phyloP scores from a whole-genome alignment of 1,139 yeast species.

The Dujonia santamariae region DNA sequence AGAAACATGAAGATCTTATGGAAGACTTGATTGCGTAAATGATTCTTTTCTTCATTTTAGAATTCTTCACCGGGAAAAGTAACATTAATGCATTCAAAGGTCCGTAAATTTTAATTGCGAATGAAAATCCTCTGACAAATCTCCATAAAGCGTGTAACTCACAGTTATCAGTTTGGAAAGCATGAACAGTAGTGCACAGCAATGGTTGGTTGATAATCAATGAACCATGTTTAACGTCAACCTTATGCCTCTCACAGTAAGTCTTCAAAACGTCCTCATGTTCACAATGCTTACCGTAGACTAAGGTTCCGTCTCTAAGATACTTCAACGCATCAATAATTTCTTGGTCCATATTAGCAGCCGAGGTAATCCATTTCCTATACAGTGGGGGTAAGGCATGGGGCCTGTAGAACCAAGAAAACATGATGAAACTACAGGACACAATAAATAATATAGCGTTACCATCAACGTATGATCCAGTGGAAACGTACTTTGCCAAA shows the following conservation, averaged over 20 bases:
- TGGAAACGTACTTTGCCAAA: slow-evolving; percentile 12
- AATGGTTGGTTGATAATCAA: slow-evolving; percentile 22
- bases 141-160: slow-evolving; percentile 40
- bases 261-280: slow-evolving; percentile 18
- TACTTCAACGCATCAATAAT: slow-evolving; percentile 21
- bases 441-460: slow-evolving; percentile 29
- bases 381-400: slow-evolving; percentile 34
- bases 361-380: slow-evolving; percentile 38
- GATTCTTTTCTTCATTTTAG: slow-evolving; percentile 17
- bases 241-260: slow-evolving; percentile 26
- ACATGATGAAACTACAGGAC: slow-evolving; percentile 32
- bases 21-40: slow-evolving; percentile 23
- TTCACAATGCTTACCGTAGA: slow-evolving; percentile 25
- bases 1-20: slow-evolving; percentile 29
- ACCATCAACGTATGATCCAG: slow-evolving; percentile 15
- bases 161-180: slow-evolving; percentile 30
- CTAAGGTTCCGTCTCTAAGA: slow-evolving; percentile 19
- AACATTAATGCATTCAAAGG: slow-evolving; percentile 30
- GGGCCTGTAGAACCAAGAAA: slow-evolving; percentile 33
- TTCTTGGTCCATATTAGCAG: slow-evolving; percentile 38
- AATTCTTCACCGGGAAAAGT: slow-evolving; percentile 22
- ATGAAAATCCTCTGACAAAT: slow-evolving; percentile 31
- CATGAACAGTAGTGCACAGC: slow-evolving; percentile 31
- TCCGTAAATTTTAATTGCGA: slow-evolving; percentile 33
- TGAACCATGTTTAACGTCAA: slow-evolving; percentile 22